Conservation (phyloP, 2,329 filamentous ascomycete species). For the Diaporthe humulicola region DNA sequence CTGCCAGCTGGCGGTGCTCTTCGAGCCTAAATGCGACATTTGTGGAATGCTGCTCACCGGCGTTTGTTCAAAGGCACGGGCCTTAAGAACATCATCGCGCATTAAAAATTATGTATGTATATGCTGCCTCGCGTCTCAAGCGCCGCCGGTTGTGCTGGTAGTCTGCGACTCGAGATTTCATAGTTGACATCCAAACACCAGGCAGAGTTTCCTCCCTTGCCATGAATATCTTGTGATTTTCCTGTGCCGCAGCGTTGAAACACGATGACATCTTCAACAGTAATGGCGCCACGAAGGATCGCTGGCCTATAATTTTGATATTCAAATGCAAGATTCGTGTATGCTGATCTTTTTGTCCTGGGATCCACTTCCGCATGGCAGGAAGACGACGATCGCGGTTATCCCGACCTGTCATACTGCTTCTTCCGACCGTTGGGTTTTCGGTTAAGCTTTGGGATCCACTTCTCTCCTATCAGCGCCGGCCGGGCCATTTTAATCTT, state of each 20-base stretch:
- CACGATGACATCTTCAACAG: slow-evolving; percentile 13
- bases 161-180: not conserved
- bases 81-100: not conserved
- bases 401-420: slow-evolving; percentile 21
- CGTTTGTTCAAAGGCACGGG: not conserved
- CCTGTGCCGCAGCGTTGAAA: not conserved
- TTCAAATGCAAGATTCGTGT: slow-evolving; percentile 15
- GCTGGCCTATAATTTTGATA: slow-evolving; percentile 20
- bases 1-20: not conserved
- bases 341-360: slow-evolving; percentile 7
- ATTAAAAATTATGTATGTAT: not conserved
- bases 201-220: not conserved
- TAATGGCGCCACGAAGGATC: slow-evolving; percentile 22
- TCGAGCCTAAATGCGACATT: not conserved
- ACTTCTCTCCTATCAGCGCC: not conserved
- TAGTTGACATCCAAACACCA: not conserved
- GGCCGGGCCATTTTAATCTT: slow-evolving; percentile 16
- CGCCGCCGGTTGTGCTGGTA: not conserved
- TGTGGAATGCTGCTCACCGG: too few species aligned
- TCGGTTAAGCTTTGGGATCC: slow-evolving; percentile 20
- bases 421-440: slow-evolving; percentile 13
- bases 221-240: not conserved
- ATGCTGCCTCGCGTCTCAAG: not conserved
- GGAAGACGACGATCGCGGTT: slow-evolving; percentile 9
- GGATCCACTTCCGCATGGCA: slow-evolving; percentile 14